Evolutionary conservation across 352 stramenopile species (phyloP).

Genomic region (Pythium monospermum): DNA sequence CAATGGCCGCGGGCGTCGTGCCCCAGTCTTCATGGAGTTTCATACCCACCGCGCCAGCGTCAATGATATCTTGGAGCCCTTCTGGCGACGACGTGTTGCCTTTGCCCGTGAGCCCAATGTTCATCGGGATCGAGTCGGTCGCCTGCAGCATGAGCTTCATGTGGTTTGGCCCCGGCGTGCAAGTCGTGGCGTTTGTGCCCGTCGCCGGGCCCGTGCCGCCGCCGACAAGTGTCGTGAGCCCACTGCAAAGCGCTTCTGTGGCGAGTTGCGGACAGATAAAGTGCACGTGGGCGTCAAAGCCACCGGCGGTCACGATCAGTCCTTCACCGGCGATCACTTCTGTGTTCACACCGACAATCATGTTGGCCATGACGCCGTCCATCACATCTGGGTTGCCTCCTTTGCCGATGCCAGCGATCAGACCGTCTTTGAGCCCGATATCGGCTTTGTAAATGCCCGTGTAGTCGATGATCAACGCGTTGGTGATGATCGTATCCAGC

Average conservation of each 20-base stretch:
- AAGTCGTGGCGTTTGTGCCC: conserved; percentile 96
- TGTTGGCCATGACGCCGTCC: conserved; percentile 83
- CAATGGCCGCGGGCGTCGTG: conserved; percentile 94
- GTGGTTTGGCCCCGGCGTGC: conserved; percentile 91
- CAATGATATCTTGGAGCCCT: conserved; percentile 88
- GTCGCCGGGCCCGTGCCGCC: conserved; percentile 90
- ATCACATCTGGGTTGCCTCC: conserved; percentile 97
- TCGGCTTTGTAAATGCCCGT: conserved; percentile 96
- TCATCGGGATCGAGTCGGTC: conserved; percentile 91
- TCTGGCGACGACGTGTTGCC: conserved; percentile 89
- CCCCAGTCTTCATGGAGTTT: conserved; percentile 99
- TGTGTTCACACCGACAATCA: conserved; percentile 89
- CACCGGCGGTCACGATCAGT: conserved; percentile 94
- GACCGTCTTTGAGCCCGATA: conserved; percentile 91
- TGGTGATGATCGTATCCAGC: conserved; percentile 96
- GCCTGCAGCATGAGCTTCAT: conserved; percentile 96
- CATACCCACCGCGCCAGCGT: conserved; percentile 90
- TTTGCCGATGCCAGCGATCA: conserved; percentile 95
- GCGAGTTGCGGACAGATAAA: conserved; percentile 95
- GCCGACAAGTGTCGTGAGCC: conserved; percentile 91
- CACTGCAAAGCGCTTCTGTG: conserved; percentile 90
- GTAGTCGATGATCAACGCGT: conserved; percentile 95
- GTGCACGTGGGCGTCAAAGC: conserved; percentile 95
- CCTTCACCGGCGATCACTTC: conserved; percentile 96
- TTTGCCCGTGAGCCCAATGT: conserved; percentile 98